A percentile compares a stretch with the other conserved stretches of the same genome.
Evolutionary conservation across 306 rosid species (phyloP).

Genomic region (Citrullus mucosospermus): DNA sequence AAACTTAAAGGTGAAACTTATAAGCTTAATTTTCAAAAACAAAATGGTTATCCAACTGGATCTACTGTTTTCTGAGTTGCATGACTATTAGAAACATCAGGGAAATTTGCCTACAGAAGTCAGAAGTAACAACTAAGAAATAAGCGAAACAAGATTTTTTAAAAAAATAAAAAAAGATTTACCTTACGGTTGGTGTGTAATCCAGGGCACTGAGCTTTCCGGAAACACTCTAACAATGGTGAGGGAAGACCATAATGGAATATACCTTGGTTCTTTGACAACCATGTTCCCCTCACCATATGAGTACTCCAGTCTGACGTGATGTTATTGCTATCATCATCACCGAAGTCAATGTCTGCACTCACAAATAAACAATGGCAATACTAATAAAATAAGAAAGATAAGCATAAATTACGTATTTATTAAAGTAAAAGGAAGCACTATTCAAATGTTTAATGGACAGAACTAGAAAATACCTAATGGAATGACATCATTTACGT

Average conservation of each 20-base stretch:
- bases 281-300: conserved; percentile 87
- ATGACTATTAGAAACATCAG: too few species aligned
- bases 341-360: conserved; percentile 37
- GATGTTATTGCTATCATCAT: conserved; percentile 28
- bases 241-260: conserved; percentile 67
- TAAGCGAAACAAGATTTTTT: not conserved
- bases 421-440: not conserved
- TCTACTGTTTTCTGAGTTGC: not conserved
- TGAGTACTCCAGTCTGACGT: conserved; percentile 30
- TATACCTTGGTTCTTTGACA: conserved; percentile 35
- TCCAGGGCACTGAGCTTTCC: conserved; percentile 34
- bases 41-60: too few species aligned
- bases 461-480: conserved; percentile 37
- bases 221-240: conserved; percentile 54
- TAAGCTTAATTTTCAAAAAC: too few species aligned
- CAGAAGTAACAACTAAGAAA: not conserved
- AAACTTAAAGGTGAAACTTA: too few species aligned
- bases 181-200: conserved; percentile 34
- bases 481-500: conserved; percentile 62
- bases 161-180: not conserved
- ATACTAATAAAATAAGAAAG: not conserved
- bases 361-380: not conserved
- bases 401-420: not conserved
- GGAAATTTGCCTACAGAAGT: too few species aligned
- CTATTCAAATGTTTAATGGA: not conserved